Conservation (phyloP, 2,329 filamentous ascomycete species). For the Cucurbitaria berberidis region DNA sequence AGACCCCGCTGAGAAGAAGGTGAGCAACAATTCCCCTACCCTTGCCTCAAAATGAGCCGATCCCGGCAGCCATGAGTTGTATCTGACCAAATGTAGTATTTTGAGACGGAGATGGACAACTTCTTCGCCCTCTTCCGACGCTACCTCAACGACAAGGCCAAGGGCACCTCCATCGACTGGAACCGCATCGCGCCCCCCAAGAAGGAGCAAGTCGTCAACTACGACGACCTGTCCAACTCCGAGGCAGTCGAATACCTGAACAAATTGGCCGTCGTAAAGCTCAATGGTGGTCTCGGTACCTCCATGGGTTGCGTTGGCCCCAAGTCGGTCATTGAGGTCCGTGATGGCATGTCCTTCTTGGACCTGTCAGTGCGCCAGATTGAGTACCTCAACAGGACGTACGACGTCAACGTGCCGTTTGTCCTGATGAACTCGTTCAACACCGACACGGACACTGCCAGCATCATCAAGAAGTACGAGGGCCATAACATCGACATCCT, state of each 20-base stretch:
- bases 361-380: slow-evolving; percentile 98
- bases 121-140: slow-evolving; percentile 98
- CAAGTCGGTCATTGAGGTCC: slow-evolving; percentile 99
- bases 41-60: not conserved
- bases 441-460: slow-evolving; percentile 95
- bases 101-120: slow-evolving; percentile 99
- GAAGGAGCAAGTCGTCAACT: slow-evolving; percentile 91
- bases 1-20: slow-evolving; percentile 80
- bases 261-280: slow-evolving; percentile 98
- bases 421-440: slow-evolving; percentile 99
- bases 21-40: slow-evolving; percentile 48
- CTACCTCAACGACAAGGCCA: slow-evolving; percentile 98
- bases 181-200: slow-evolving; percentile 94
- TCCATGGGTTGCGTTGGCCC: slow-evolving; percentile 99
- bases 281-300: slow-evolving; percentile 98
- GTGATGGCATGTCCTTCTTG: slow-evolving; percentile 99
- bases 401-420: slow-evolving; percentile 96
- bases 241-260: slow-evolving; percentile 93
- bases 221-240: slow-evolving; percentile 85
- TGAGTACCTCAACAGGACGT: slow-evolving; percentile 98
- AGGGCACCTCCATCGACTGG: slow-evolving; percentile 96
- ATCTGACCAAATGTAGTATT: slow-evolving; percentile 66
- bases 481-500: slow-evolving; percentile 99
- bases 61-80: slow-evolving; percentile 3
- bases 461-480: slow-evolving; percentile 99